Evolutionary conservation across 352 stramenopile species (phyloP), one percentile per base, ranked within the genome.

Genomic region (Phytophthora meadii): DNA sequence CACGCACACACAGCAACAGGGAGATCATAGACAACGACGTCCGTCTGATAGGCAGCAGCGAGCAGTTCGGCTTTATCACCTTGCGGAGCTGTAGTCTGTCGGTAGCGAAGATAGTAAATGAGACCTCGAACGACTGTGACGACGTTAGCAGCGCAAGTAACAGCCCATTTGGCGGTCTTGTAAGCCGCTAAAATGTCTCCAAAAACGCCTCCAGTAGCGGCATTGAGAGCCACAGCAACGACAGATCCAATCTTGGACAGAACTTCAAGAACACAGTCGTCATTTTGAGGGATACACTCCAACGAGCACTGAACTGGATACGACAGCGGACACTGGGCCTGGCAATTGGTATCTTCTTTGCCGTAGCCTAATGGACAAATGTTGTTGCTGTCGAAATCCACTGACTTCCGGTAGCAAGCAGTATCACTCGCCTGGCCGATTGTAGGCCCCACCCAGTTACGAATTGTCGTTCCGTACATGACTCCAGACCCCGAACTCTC

Each of bases 271-370:
- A 45, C 64, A 36, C 64, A 72, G 39, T 72, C 64, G 22, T 72
- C 64, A 17, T 72, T 72, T 37, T 72, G 59, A 79, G 79, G 82
- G 12, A 90, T 76, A 41, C 72, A 81, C 28, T 81, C 69, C 54
- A 76, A 45, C 5, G 59, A 67, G 24, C 72, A 81, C 0, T 60
- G 51, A 2, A 81, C 65, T 0, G 69, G 72, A 25, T 79, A 81
- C 6, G 71, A 55, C 3, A 81, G 25, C 1, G 72, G 72, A 30
- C 72, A 81, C n/a, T 76, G 56, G 3, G 68, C 64, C 14, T 56
- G 54, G 36, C 71, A 79, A 22, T 68, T 24, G 4, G 27, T 19
- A 4, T 54, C 64, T 6, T 68, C 64, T 17, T 68, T 72, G 30
- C 64, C 57, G 2, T 72, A 72, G 3, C 64, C 64, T 39, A 72